These are phyloP conservation scores for Knoxdaviesia capensis DNA, from an alignment of 2,329 filamentous ascomycete genomes.

Conservation along the genomic window DNA sequence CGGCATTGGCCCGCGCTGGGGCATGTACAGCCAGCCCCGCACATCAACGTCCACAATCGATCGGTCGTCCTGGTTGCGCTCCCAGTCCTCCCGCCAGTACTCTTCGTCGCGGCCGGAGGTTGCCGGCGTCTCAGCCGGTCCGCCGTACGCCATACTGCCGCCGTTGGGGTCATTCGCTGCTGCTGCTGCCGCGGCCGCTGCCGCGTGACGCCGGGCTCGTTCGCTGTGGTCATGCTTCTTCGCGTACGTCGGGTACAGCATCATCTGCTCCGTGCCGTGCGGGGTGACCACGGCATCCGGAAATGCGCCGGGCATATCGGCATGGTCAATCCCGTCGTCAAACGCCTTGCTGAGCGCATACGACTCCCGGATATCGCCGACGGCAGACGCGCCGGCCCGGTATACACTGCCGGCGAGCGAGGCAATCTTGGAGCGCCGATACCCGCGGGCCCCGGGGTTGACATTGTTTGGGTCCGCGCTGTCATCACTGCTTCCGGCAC, in stretches of 20 bases:
- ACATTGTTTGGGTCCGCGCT: constrained; percentile 2
- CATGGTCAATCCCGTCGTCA: constrained; percentile 12
- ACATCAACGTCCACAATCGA: constrained; percentile 89
- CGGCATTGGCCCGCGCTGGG: constrained; percentile 66
- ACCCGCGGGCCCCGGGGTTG: constrained; percentile 36
- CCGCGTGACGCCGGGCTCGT: constrained; percentile 6
- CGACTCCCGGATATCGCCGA: constrained; percentile 37
- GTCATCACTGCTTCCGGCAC: constrained; percentile 3
- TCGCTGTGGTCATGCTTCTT: constrained; percentile 42
- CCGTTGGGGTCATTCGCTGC: constrained; percentile 10
- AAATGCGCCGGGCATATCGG: constrained; percentile 50
- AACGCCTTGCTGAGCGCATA: constrained; percentile 30
- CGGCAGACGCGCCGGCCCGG: constrained; percentile 32
- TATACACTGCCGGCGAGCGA: constrained; percentile 38
- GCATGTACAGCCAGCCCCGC: constrained; percentile 83
- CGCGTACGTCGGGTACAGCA: constrained; percentile 88
- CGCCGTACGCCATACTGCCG: constrained; percentile 6
- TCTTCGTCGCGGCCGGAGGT: constrained; percentile 33
- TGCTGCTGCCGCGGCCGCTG: constrained; percentile 9
- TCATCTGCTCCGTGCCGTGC: constrained; percentile 74
- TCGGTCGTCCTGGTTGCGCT: constrained; percentile 59
- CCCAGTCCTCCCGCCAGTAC: constrained; percentile 64
- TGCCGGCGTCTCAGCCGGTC: constrained; percentile 3
- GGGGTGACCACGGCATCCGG: constrained; percentile 66
- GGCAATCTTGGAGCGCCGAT: constrained; percentile 59